Base-by-base conservation (phyloP, 805 yeast genomes). In the Yamadazyma paraphyllophila region DNA sequence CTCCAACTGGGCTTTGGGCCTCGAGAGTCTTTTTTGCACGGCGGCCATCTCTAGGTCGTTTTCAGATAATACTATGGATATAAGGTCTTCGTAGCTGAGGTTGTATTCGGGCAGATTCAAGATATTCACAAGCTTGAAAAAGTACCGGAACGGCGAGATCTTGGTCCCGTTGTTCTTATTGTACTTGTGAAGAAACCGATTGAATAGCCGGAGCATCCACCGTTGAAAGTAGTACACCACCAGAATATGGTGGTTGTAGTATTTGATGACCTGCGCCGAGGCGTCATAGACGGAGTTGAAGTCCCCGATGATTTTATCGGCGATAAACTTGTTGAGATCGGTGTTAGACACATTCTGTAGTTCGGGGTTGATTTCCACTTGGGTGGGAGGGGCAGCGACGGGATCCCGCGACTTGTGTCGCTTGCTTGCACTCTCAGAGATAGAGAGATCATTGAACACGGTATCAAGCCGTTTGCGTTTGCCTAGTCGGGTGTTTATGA, bases 171-270 rank as follows among this genome's bases (percentile, higher is more conserved):
- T 47, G 24, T 39, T 33, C 25, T 43, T 37, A 48, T 66, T 67
- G 46, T 62, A 69, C 38, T 59, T 57, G 33, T 50, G 49, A 4
- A 67, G 51, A 50, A 69, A 71, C 17, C 55, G 40, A 50, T 69
- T 69, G 53, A 71, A 70, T 43, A 71, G 52, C 32, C 69, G 51
- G 11, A 63, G 40, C 9, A 61, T 55, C 76, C 76, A 71, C 36
- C 42, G 32, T 46, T 69, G 70, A 48, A 67, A 69, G 32, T 55
- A 59, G 25, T 51, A 54, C 2, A 55, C 47, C 12, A 71, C 43
- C 15, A 71, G 16, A 9, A 55, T 45, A n/a, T 51, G 41, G n/a
- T 57, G 59, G 45, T 56, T 59, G 44, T 57, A 59, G 57, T 65
- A 62, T 20, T 39, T 51, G 15, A 67, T 52, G 13, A 70, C 36